These are phyloP conservation scores for Globisporangium alternatum DNA, from an alignment of 352 stramenopile genomes.

Conservation along the genomic window DNA sequence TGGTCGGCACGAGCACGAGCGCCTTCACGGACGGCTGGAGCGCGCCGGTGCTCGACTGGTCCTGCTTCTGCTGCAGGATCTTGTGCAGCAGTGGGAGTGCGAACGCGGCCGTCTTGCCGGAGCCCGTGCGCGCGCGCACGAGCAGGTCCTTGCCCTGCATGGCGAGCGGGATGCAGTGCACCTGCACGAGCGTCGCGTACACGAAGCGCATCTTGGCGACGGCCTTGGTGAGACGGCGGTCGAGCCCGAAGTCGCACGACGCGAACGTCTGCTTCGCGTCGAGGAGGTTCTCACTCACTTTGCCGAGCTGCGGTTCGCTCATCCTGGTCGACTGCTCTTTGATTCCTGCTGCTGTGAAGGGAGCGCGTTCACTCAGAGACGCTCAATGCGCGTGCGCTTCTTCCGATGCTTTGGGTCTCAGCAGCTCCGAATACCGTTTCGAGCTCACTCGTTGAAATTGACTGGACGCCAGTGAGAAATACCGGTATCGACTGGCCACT, in stretches of 20 bases:
- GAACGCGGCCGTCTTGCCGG: constrained; percentile 94
- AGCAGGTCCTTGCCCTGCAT: constrained; percentile 93
- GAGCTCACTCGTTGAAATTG: constrained; percentile 10
- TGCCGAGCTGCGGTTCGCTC: constrained; percentile 26
- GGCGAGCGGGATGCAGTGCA: constrained; percentile 92
- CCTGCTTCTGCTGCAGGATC: constrained; percentile 81
- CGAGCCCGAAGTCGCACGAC: constrained; percentile 86
- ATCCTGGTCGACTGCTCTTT: constrained; percentile 13
- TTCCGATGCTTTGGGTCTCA: neutral
- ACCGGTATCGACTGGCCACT: neutral
- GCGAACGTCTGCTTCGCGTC: constrained; percentile 79
- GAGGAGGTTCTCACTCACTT: constrained; percentile 70
- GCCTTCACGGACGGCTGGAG: constrained; percentile 58
- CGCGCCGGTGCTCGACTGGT: constrained; percentile 31
- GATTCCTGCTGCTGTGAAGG: constrained; percentile 5
- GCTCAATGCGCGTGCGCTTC: neutral
- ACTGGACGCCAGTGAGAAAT: constrained; percentile 13
- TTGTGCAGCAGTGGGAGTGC: constrained; percentile 92
- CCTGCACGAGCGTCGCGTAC: constrained; percentile 93
- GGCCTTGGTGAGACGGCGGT: constrained; percentile 91
- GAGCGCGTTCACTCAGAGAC: neutral
- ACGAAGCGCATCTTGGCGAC: constrained; percentile 92
- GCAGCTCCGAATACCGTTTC: constrained; percentile 9
- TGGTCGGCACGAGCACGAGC: constrained; percentile 96
- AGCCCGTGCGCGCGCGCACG: constrained; percentile 90